Conservation (phyloP, 208 protist genomes). For the Trypanosoma congolense region DNA sequence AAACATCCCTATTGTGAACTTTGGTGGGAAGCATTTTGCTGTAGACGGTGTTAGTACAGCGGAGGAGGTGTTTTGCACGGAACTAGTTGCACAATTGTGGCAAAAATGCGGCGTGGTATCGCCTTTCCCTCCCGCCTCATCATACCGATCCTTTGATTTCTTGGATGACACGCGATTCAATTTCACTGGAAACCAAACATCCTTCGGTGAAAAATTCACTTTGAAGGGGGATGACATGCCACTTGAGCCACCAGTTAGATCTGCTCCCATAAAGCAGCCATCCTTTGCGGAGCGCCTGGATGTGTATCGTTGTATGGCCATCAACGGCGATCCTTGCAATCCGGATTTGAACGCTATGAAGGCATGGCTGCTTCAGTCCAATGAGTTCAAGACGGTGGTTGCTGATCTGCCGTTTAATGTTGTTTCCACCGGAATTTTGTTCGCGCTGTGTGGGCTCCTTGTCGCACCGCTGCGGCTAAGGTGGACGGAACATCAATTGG, state of each 20-base stretch:
- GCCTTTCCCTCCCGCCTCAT: slow-evolving; percentile 71
- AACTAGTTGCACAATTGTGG: slow-evolving; percentile 78
- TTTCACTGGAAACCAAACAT: slow-evolving; percentile 28
- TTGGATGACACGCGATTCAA: slow-evolving; percentile 68
- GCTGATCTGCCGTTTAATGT: slow-evolving; percentile 40
- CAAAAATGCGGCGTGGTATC: slow-evolving; percentile 43
- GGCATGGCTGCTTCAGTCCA: slow-evolving; percentile 64
- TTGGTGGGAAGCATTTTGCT: slow-evolving; percentile 33
- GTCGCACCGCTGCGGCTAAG: slow-evolving; percentile 59
- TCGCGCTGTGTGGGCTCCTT: slow-evolving; percentile 37
- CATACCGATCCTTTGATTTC: slow-evolving; percentile 75
- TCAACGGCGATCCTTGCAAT: slow-evolving; percentile 13
- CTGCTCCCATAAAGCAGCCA: not conserved
- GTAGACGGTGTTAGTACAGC: slow-evolving; percentile 66
- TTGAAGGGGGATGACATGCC: slow-evolving; percentile 29
- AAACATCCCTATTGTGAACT: slow-evolving; percentile 20
- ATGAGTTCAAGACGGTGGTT: slow-evolving; percentile 27
- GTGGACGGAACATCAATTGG: slow-evolving; percentile 66
- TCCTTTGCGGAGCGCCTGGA: slow-evolving; percentile 23
- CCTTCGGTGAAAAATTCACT: slow-evolving; percentile 31
- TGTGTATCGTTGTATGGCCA: slow-evolving; percentile 32
- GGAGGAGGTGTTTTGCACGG: slow-evolving; percentile 58
- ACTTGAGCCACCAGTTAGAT: not conserved
- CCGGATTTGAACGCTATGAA: slow-evolving; percentile 24
- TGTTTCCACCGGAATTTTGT: slow-evolving; percentile 45